Evolutionary conservation across 2,329 filamentous ascomycete species (phyloP).

Genomic region (Xylariomycetidae sp.): DNA sequence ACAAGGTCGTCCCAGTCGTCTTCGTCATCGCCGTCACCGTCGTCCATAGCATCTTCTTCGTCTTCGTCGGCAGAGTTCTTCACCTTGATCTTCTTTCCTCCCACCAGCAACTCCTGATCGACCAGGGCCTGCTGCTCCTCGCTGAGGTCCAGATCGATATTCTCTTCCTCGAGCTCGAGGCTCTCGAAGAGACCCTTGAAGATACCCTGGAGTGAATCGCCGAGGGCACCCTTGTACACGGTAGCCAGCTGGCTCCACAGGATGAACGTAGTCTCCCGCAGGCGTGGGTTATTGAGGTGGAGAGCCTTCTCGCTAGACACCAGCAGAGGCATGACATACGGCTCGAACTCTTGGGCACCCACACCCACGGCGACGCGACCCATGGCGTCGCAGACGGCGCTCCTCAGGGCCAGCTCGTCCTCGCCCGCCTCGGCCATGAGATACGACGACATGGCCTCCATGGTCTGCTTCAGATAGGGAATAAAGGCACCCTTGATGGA

Average conservation of each 20-base stretch:
- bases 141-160: constrained; percentile 65
- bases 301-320: constrained; percentile 87
- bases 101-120: constrained; percentile 55
- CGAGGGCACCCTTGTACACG: constrained; percentile 83
- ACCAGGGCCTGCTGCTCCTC: constrained; percentile 46
- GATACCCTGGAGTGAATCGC: constrained; percentile 71
- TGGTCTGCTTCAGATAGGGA: constrained; percentile 87
- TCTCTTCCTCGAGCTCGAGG: constrained; percentile 83
- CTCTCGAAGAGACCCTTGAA: constrained; percentile 79
- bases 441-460: constrained; percentile 82
- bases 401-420: constrained; percentile 84
- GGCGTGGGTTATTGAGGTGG: constrained; percentile 78
- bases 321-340: constrained; percentile 88
- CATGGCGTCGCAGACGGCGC: constrained; percentile 86
- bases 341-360: constrained; percentile 80
- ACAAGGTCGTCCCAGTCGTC: constrained; percentile 81
- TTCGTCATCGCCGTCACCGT: constrained; percentile 66
- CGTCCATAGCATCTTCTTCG: constrained; percentile 54
- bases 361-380: constrained; percentile 89
- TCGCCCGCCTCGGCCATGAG: constrained; percentile 83
- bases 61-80: constrained; percentile 51
- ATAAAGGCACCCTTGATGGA: constrained; percentile 78
- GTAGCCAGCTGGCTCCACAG: constrained; percentile 93
- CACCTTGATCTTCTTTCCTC: constrained; percentile 81
- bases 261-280: constrained; percentile 96